Base-by-base conservation (phyloP, 345 rosid species). In the Leavenworthia alabamica region DNA sequence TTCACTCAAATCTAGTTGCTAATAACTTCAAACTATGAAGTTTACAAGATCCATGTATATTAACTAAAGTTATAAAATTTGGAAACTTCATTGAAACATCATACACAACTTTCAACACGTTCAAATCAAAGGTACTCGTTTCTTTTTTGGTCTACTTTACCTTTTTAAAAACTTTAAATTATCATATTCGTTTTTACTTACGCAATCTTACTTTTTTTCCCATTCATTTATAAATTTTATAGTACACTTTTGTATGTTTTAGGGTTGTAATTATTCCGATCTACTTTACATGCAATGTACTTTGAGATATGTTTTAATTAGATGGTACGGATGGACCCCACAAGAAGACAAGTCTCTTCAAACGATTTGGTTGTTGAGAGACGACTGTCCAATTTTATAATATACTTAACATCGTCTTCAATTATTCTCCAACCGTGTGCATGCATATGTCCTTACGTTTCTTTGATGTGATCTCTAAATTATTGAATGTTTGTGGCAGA, bases 351-450 rank as follows among this genome's bases (percentile, higher is more conserved):
- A 70, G 63, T 37, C 63, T 22, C 51, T 70, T 70, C 7, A 10
- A 47, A 56, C 37, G 68, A 39, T 70, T 51, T 62, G 16, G 56
- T 69, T 60, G 62, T 69, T 69, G 67, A 68, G 65, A 53, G 41
- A 49, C 33, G 56, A 60, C 33, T 27, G 17, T 43, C 24, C 53
- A 8, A 32, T 53, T 29, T 14, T 42, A 51, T 50, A 28, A 41
- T 50, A 41, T 50, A 51, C 47, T 45, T 46, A 16, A 27, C 32
- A 52, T 42, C 19, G 35, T 60, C 67, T 52, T 68, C 37, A 60
- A 68, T 60, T 52, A 54, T 61, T 69, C 26, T 49, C 56, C 67
- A 69, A 69, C 67, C 73, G 73, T 69, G 73, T 60, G 73, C 73
- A 69, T 69, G 73, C 73, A 69, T 67, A 67, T 69, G 62, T 69